These are phyloP conservation scores for Fistulifera pelliculosa DNA, from an alignment of 108 stramenopile genomes.

Conservation along the genomic window DNA sequence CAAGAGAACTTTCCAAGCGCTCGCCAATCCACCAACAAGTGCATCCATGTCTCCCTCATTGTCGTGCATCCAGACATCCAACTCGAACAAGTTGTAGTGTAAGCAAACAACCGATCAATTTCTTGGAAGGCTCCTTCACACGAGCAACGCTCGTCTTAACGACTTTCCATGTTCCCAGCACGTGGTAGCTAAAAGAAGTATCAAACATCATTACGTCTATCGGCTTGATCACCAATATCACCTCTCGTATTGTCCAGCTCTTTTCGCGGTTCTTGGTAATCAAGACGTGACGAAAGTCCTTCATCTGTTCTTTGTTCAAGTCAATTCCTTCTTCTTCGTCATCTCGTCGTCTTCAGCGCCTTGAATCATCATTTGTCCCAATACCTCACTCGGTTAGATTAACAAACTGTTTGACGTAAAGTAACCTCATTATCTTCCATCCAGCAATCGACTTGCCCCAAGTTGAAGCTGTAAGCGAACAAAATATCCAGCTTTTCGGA, in stretches of 20 bases:
- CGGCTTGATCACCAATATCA: constrained; percentile 17
- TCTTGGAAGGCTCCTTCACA: too few relatives aligned
- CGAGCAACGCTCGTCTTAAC: constrained; percentile 9
- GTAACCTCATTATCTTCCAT: too few relatives aligned
- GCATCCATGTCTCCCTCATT: constrained; percentile 22
- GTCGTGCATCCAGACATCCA: constrained; percentile 27
- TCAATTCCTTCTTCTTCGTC: constrained; percentile 17
- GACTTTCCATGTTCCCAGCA: background rate
- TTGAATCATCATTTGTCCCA: constrained; percentile 16
- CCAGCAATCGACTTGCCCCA: too few relatives aligned
- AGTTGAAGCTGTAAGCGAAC: too few relatives aligned
- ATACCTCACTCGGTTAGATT: too few relatives aligned
- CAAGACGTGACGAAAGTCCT: constrained; percentile 15
- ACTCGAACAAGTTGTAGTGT: constrained; percentile 14
- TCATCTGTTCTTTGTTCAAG: constrained; percentile 16
- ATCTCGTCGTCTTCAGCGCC: constrained; percentile 9
- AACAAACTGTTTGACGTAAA: too few relatives aligned
- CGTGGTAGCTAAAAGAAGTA: constrained; percentile 14
- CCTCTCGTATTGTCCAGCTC: constrained; percentile 16
- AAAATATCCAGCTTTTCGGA: constrained; percentile 21
- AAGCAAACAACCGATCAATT: constrained; percentile 24
- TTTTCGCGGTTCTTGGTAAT: constrained; percentile 22
- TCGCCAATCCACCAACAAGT: constrained; percentile 16
- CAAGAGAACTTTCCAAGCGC: constrained; percentile 18
- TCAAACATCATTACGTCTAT: constrained; percentile 16